Evolutionary conservation across 306 rosid genomes (phyloP), one percentile per base, ranked within the genome.

Genomic region (Quercus agrifolia): DNA sequence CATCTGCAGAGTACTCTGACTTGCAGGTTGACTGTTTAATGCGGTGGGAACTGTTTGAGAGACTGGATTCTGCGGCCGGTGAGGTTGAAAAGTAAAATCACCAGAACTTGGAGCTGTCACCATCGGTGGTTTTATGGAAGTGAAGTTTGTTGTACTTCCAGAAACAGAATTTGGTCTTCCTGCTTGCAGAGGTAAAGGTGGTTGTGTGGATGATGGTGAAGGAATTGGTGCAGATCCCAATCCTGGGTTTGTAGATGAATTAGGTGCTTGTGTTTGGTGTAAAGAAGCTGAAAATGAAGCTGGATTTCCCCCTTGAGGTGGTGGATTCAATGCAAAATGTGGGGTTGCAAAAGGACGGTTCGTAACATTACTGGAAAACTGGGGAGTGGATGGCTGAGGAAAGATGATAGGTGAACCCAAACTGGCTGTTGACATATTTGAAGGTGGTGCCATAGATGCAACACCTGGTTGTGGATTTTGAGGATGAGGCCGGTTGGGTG

Each of bases 51-150:
- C 68, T 55, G 71, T 75, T 83, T 90, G 91, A 81, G 81, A 44
- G 80, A 89, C 82, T 81, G 86, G 69, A 81, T 82, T 84, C 54
- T 66, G 89, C 0, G 89, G 94, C 52, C 74, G 70, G 51, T 78
- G 92, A 21, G 89, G 86, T 67, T 83, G 97, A 80, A 93, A 95
- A 71, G 92, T 89, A 77, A 93, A 91, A 86, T 88, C 81, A 17
- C 91, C 89, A 13, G 93, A 85, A 80, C 81, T 85, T 73, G 92
- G 85, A 78, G 87, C 69, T 3, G 59, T 67, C 76, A 62, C 75
- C 51, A 31, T 58, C 1, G 87, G 87, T 59, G 92, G 91, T 76
- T 80, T 84, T 64, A 69, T 67, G 25, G 83, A 76, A 59, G 81
- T 63, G 56, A 85, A 80, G 71, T 81, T 84, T 20, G 83, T 76